Percentiles rank a stretch among this genome's conserved stretches.
These are phyloP conservation scores for Przewalskia tangutica DNA, from an alignment of 257 asterid genomes.

Conservation along the genomic window DNA sequence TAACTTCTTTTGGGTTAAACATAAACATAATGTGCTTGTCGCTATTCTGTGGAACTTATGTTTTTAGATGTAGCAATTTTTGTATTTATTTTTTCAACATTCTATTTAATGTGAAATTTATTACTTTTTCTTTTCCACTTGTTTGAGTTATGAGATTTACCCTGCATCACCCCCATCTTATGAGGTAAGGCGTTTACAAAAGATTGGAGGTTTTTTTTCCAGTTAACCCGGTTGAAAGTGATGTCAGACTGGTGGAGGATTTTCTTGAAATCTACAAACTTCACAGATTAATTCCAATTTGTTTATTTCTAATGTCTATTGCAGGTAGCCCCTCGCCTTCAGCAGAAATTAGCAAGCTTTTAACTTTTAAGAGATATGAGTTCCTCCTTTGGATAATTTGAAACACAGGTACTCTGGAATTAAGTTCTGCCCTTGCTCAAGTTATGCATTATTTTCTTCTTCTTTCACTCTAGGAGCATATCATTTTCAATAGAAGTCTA, in stretches of 20 bases:
- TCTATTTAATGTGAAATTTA: neutral
- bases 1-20: too few relatives aligned
- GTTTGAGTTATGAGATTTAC: neutral
- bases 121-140: neutral
- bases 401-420: too few relatives aligned
- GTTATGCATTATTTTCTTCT: neutral
- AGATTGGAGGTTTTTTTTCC: too few relatives aligned
- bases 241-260: neutral
- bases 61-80: neutral
- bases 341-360: neutral
- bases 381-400: neutral
- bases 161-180: neutral
- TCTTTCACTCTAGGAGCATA: neutral
- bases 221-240: neutral
- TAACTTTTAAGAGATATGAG: neutral
- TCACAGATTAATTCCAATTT: too few relatives aligned
- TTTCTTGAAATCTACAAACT: too few relatives aligned
- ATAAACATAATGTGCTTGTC: too few relatives aligned
- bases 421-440: neutral
- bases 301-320: too few relatives aligned
- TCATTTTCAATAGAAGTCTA: too few relatives aligned
- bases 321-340: neutral
- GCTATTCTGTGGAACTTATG: too few relatives aligned
- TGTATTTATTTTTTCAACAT: too few relatives aligned
- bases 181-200: too few relatives aligned